Percentiles rank a stretch among this genome's conserved stretches.
phyloP scores from a whole-genome alignment of 495 filamentous ascomycete species.

The Aspergillus campestris region DNA sequence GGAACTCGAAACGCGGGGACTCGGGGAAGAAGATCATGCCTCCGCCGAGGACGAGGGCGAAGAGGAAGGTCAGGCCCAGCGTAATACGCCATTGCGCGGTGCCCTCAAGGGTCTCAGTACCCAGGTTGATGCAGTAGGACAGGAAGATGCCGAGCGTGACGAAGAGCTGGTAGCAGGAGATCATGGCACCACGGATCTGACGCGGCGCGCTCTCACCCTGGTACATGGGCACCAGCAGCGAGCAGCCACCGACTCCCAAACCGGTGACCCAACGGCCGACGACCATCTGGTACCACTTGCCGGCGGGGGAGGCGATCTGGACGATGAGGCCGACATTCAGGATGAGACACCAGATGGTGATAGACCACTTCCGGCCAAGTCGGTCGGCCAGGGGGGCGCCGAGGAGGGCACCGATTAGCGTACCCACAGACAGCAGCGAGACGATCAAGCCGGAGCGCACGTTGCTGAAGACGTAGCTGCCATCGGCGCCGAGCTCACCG shows the following conservation, averaged over 20 bases:
- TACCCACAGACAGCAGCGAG: conserved; percentile 54
- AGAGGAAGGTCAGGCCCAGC: conserved; percentile 68
- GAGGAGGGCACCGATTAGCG: conserved; percentile 55
- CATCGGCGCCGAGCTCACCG: conserved; percentile 21
- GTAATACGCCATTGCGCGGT: conserved; percentile 69
- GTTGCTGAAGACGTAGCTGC: conserved; percentile 36
- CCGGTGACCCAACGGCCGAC: conserved; percentile 53
- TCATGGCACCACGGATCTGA: conserved; percentile 58
- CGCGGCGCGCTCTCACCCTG: conserved; percentile 60
- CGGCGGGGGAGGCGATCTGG: conserved; percentile 48
- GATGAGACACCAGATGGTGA: conserved; percentile 48
- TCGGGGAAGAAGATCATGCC: conserved; percentile 69
- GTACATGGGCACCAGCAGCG: conserved; percentile 65
- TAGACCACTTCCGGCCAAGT: conserved; percentile 46
- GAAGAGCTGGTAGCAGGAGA: conserved; percentile 75
- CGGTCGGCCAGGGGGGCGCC: conserved; percentile 46
- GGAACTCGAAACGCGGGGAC: conserved; percentile 61
- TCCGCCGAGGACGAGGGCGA: conserved; percentile 61
- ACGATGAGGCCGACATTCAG: conserved; percentile 58
- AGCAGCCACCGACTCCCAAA: conserved; percentile 61
- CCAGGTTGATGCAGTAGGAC: conserved; percentile 72
- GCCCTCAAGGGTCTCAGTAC: conserved; percentile 43
- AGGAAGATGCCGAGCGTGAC: conserved; percentile 81
- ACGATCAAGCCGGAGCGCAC: conserved; percentile 47
- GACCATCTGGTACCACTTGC: conserved; percentile 47